Evolutionary conservation across 352 stramenopile species (phyloP), one percentile per base, ranked within the genome.

Genomic region (Lagenidium giganteum): DNA sequence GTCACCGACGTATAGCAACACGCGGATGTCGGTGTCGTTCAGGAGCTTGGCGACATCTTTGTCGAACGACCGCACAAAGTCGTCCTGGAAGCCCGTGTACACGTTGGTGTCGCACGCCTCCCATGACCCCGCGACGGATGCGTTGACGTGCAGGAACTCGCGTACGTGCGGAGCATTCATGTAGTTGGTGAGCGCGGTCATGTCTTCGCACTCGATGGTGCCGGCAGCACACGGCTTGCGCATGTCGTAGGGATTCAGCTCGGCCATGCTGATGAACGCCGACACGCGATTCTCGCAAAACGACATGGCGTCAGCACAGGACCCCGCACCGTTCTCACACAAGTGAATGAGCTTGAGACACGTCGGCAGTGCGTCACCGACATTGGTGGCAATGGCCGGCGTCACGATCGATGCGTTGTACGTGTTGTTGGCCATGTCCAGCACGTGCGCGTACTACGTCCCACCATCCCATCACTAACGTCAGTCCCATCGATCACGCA

Each of bases 1-100:
- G 61, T 98, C 92, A 42, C 92, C 92, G n/a, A 83, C 83, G 64
- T 97, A 98, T 37, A 98, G 86, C 16, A 97, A 64, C 8, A 93
- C 83, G 8, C 56, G 57, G 14, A 70, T 32, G 26, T 48, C 40
- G 7, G 6, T 43, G 11, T 30, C 38, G 13, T 63, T 40, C 2
- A 97, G 59, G 34, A 98, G 55, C 27, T 95, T 73, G 0, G 72
- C 70, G 24, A 98, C 57, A 18, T 87, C 71, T n/a, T 61, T 49
- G 12, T 83, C 60, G 51, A 87, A 96, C 29, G 91, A 66, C 43
- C 87, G 78, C 74, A 96, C 93, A 72, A 70, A 95, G 59, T 98
- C 89, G 28, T 54, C 61, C 8, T 58, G 31, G 27, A 40, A 42
- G 28, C 16, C 39, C 2, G 11, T 16, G 17, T 40, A 32, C 13